Conservation (phyloP, 73 alveolate genomes). For the Paramecium biaurelia region DNA sequence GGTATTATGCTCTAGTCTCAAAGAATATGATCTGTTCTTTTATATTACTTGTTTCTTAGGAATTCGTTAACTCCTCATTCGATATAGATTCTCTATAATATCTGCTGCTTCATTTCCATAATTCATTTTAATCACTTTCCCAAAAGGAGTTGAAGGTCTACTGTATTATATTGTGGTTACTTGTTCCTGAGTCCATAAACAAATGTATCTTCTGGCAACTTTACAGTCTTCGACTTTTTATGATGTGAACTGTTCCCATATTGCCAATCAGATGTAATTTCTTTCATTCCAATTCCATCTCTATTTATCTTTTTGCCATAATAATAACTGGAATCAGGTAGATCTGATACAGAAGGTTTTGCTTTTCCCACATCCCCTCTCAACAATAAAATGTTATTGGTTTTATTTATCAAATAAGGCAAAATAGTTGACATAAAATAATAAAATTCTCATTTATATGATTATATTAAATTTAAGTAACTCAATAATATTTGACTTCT, state of each 20-base stretch:
- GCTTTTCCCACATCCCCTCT: conserved; percentile 67
- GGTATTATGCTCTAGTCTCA: neutral
- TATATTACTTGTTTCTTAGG: neutral
- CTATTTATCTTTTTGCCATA: conserved; percentile 64
- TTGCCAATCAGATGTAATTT: conserved; percentile 43
- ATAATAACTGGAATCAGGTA: conserved; percentile 45
- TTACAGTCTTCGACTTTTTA: neutral
- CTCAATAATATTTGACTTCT: neutral
- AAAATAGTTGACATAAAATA: conserved; percentile 41
- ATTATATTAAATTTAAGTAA: neutral
- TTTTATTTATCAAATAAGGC: conserved; percentile 16
- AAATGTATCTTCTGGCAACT: neutral
- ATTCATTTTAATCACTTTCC: neutral
- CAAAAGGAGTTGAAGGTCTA: conserved; percentile 49
- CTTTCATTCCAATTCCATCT: conserved; percentile 60
- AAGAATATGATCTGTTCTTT: neutral
- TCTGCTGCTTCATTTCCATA: conserved; percentile 27
- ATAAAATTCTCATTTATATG: neutral
- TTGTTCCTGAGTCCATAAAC: neutral
- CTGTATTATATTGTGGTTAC: neutral
- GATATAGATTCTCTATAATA: neutral
- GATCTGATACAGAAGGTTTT: conserved; percentile 45
- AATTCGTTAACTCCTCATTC: neutral
- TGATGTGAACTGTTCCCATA: neutral
- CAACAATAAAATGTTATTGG: conserved; percentile 49